Base-by-base conservation (phyloP, 805 yeast species). In the Cyberlindnera xishuangbannaensis region DNA sequence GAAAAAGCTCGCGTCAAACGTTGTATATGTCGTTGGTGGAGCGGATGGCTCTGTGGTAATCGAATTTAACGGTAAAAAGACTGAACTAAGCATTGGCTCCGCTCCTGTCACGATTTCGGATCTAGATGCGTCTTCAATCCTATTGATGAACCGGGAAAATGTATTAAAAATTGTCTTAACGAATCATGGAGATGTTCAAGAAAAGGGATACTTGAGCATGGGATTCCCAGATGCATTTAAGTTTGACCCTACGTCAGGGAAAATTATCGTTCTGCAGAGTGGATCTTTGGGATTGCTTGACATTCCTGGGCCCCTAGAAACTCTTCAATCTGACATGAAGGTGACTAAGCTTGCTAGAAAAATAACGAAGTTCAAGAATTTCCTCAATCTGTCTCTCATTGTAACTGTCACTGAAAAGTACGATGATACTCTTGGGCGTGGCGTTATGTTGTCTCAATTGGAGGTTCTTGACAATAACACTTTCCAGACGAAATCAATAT, bases 391-490 rank as follows among this genome's bases (percentile, higher is more conserved):
- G 13, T 40, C 46, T 20, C 31, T 52, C 1, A 41, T 49, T 24
- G 41, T 49, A 4, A 46, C 54, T 1, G 36, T 34, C 3, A 33
- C 39, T 9, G 45, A 43, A 25, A 18, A 27, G 15, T 32, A 12
- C 27, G 41, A 43, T 20, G 17, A 28, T 7, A 15, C 18, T 5
- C 7, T 22, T 7, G 38, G 32, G 3, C 27, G 35, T 5, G 35
- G 36, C 12, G 14, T 43, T 15, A 26, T 44, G 7, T 32, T 36
- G 15, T 48, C 51, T 1, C 42, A 39, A 14, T 22, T 52, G 24
- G 50, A 49, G 18, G 48, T 49, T 6, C 43, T 52, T 20, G 53
- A 50, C 21, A 52, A 52, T 28, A 52, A 50, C 26, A 45, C 53
- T 1, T 51, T 49, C 31, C 28, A 39, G 19, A 36, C 40, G 1